Base-by-base conservation (phyloP, 2,329 filamentous ascomycete species). In the Rhinocladiella similis region DNA sequence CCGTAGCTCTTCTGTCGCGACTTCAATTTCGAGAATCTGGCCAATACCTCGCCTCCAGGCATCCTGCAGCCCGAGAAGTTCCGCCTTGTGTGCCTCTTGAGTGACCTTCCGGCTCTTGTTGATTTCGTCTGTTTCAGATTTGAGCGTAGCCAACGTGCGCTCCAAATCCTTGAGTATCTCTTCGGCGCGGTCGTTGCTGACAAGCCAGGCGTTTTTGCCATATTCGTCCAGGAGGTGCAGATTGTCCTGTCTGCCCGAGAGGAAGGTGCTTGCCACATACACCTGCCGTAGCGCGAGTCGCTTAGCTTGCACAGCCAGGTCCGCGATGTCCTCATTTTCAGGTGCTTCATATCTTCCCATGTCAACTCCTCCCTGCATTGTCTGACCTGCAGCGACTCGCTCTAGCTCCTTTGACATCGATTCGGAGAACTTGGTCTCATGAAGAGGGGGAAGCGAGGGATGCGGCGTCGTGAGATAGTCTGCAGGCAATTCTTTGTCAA, bases 181-280 rank as follows among this genome's bases (percentile, higher is more conserved):
- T 74, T 97, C 93, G 18, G 91, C 73, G 64, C 89, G 85, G 65
- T 87, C 84, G 72, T 99, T 99, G 5, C 84, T 84, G 7, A 96
- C 82, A 53, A 99, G 79, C 93, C 94, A 97, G 9, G 90, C 88
- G 72, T 96, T 96, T 75, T 90, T 90, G 64, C 93, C 94, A 72
- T 87, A 87, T 49, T 80, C 80, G 66, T 94, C 89, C 18, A 96
- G 82, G n/a, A 96, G 80, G 1, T 79, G 76, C 16, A 96, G 83
- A 72, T 87, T 84, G 42, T 80, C 78, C 49, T 81, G 72, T 22
- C 84, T 76, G 49, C 75, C 75, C 2, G 77, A 72, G 19, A 88
- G 74, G 68, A 88, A 86, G 3, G 81, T 78, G 39, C 79, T 79
- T 49, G 80, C 80, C 0, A 79, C 79, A 68, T 86, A 85, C 19